Base-by-base conservation (phyloP, 164 flowering plant genomes). In the Vitis riparia region DNA sequence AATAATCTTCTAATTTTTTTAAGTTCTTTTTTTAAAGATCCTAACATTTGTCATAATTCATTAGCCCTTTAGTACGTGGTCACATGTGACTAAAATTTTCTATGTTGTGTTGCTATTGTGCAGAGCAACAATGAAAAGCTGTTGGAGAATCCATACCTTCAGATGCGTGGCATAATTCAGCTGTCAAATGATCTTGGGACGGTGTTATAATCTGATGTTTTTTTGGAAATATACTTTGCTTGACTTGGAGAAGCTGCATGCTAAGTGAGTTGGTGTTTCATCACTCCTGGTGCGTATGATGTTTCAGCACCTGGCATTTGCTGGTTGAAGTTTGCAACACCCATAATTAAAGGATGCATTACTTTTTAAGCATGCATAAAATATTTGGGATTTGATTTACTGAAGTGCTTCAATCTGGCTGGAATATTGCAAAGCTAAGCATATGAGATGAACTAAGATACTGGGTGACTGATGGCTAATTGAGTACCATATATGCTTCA, bases 61-160 rank as follows among this genome's bases (percentile, higher is more conserved):
- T 11, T 13, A 59, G 62, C 47, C 30, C 27, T 30, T 27, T 68
- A 37, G 48, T 30, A 37, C 37, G 27, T 52, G 11, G 47, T 32
- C 14, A 14, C 48, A 55, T 52, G 44, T 49, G 59, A 57, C 60
- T 71, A 60, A 69, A 60, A 68, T 53, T 53, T 12, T 51, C 44
- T 23, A 14, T 2, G 53, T 16, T 68, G 14, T 68, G 52, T 11
- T 61, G 68, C 23, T 66, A 58, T 47, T 62, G 12, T 73, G 56
- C 90, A 96, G 99, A 89, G 91, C 83, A 96, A 96, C 88, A 96
- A 96, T 74, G 99, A 96, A 74, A 96, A 96, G 79, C 84, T 96
- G 62, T 73, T 96, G 81, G 98, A 96, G 82, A 96, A 96, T 79
- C 99, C 98, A 3, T 96, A 96, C 73, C 97, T 96, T 72, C 99